Evolutionary conservation across 768 basidiomycete genomes (phyloP).

Genomic region (Termitomyces sp.): DNA sequence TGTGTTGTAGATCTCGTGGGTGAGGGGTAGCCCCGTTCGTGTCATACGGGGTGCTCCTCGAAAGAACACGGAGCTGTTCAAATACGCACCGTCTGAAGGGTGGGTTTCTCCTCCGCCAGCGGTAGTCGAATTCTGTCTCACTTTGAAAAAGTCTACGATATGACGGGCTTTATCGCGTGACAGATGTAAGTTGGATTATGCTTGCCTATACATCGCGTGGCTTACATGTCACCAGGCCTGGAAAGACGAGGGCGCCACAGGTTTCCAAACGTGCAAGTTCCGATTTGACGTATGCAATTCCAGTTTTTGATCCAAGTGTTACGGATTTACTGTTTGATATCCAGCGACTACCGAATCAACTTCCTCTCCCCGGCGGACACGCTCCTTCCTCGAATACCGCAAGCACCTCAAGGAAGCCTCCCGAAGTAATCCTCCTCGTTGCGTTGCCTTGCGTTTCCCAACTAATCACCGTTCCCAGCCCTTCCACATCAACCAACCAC

Average conservation of each 20-base stretch:
- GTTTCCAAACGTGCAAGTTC: conserved; percentile 19
- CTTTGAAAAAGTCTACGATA: conserved; percentile 16
- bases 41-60: conserved; percentile 27
- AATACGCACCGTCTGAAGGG: conserved; percentile 20
- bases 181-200: conserved; percentile 3
- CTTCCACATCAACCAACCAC: background rate
- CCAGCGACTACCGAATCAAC: conserved; percentile 5
- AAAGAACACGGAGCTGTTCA: background rate
- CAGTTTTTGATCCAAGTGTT: background rate
- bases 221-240: conserved; percentile 7
- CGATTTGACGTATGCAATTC: conserved; percentile 10
- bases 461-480: background rate
- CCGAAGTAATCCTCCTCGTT: background rate
- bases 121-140: background rate
- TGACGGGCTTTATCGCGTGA: conserved; percentile 20
- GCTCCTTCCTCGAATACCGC: no score
- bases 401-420: background rate
- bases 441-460: no score
- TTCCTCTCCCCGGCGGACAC: background rate
- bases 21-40: conserved; percentile 26
- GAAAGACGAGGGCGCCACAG: conserved; percentile 13
- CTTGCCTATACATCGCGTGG: background rate
- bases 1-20: conserved; percentile 20
- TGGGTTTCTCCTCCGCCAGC: background rate
- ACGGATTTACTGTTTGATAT: background rate